Percentiles rank a stretch among this genome's conserved stretches.
Conservation (phyloP, 352 stramenopile species). For the Peronospora destructor region DNA sequence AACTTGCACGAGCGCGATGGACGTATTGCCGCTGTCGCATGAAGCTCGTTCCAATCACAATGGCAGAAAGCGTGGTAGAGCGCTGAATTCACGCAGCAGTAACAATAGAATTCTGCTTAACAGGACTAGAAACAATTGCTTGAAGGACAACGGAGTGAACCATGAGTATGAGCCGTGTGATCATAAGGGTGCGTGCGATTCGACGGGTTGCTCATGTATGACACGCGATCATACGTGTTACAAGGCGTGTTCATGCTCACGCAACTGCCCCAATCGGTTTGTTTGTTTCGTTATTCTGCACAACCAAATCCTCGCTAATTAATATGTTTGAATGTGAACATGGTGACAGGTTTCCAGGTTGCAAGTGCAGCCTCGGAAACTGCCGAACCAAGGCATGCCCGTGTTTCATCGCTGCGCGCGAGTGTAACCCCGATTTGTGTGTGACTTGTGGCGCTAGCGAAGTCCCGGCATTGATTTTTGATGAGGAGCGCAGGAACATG, state of each 20-base stretch:
- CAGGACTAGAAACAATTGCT: constrained; percentile 51
- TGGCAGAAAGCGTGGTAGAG: constrained; percentile 36
- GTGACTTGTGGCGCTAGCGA: constrained; percentile 55
- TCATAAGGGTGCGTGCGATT: constrained; percentile 59
- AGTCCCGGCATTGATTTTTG: constrained; percentile 35
- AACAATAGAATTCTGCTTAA: constrained; percentile 63
- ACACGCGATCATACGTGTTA: constrained; percentile 72
- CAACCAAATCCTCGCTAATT: constrained; percentile 2
- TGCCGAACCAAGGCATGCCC: constrained; percentile 57
- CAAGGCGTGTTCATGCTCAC: constrained; percentile 77
- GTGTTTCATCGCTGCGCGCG: constrained; percentile 49
- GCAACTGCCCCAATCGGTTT: constrained; percentile 63
- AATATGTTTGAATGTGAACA: constrained; percentile 1
- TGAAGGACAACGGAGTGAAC: constrained; percentile 54
- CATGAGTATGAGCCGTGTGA: constrained; percentile 79
- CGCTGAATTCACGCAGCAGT: constrained; percentile 29
- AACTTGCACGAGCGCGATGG: constrained; percentile 18
- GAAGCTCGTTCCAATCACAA: constrained; percentile 33
- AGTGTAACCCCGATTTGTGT: constrained; percentile 57
- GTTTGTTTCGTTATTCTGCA: constrained; percentile 1
- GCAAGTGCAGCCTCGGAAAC: constrained; percentile 47
- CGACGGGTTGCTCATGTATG: constrained; percentile 60
- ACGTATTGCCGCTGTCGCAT: constrained; percentile 33
- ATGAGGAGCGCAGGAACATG: constrained; percentile 32
- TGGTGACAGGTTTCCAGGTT: constrained; percentile 40